A percentile compares a stretch with the other conserved stretches of the same genome.
These are phyloP conservation scores for Flaveria brownii DNA, from an alignment of 129 eudicot species.

Conservation along the genomic window DNA sequence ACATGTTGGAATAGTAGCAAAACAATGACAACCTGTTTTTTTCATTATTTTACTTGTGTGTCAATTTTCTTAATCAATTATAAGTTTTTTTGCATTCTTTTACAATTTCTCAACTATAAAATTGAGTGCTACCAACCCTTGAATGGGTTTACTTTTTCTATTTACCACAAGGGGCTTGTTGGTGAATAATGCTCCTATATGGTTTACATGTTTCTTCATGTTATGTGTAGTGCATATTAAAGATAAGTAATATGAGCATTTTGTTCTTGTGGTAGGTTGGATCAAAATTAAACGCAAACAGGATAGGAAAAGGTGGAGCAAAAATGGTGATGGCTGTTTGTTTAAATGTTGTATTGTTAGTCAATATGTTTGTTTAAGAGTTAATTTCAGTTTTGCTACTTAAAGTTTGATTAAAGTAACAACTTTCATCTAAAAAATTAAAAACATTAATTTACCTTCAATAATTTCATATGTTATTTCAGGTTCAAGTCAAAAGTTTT, in stretches of 20 bases:
- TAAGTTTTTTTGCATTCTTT: conserved; percentile 12
- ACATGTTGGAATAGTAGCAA: conserved; percentile 91
- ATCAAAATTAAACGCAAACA: conserved; percentile 89
- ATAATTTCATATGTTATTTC: too few species aligned
- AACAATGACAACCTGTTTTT: conserved; percentile 47
- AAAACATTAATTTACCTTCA: too few species aligned
- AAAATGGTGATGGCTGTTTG: conserved; percentile 97
- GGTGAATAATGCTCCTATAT: conserved; percentile 11
- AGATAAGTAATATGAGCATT: background rate
- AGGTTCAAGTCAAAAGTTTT: too few species aligned
- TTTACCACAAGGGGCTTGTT: too few species aligned
- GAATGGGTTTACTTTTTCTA: background rate
- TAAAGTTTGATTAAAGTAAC: too few species aligned
- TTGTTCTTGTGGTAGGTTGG: conserved; percentile 64
- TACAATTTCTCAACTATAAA: background rate
- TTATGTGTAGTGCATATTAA: background rate
- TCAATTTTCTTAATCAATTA: background rate
- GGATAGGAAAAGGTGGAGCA: conserved; percentile 98
- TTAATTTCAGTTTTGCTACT: too few species aligned
- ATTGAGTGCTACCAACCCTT: background rate
- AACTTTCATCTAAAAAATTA: too few species aligned
- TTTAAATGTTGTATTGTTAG: conserved; percentile 1
- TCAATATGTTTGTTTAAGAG: background rate
- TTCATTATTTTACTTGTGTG: background rate
- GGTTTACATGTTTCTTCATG: conserved; percentile 19